These are phyloP conservation scores for Sinapis alba DNA, from an alignment of 441 rosid species.

Conservation along the genomic window DNA sequence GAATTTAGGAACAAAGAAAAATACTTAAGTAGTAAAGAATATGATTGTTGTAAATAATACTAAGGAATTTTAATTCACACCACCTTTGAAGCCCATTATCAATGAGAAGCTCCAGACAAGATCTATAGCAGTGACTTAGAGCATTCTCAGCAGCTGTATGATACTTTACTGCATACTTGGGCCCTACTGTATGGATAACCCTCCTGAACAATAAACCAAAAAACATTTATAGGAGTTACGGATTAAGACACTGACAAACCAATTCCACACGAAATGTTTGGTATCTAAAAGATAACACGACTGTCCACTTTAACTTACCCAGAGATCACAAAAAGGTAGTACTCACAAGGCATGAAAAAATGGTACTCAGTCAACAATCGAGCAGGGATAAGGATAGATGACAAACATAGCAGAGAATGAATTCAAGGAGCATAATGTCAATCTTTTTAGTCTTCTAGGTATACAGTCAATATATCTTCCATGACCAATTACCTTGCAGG, in stretches of 20 bases:
- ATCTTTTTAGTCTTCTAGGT: not conserved
- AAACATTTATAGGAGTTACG: not conserved
- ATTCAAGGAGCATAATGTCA: not conserved
- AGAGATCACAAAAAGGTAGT: not conserved
- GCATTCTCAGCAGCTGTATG: constrained; percentile 99
- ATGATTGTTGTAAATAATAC: not conserved
- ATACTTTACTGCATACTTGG: constrained; percentile 97
- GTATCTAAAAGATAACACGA: not conserved
- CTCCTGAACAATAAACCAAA: constrained; percentile 57
- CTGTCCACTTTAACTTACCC: not conserved
- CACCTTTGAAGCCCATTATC: constrained; percentile 92
- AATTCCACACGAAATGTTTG: not conserved
- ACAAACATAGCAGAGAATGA: not conserved
- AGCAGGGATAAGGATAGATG: not conserved
- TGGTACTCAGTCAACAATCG: not conserved
- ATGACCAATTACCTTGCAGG: constrained; percentile 74
- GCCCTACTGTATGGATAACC: constrained; percentile 98
- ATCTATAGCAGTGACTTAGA: constrained; percentile 94
- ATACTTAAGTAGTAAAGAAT: not conserved
- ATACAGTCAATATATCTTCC: not conserved
- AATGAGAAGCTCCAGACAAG: constrained; percentile 96
- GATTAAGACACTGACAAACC: constrained; percentile 1
- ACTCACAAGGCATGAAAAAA: not conserved
- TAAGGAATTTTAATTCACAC: constrained; percentile 9
- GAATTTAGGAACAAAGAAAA: not conserved